Percentiles rank a stretch among this genome's conserved stretches.
phyloP scores from a whole-genome alignment of 495 filamentous ascomycete species.

The Parathielavia appendiculata region DNA sequence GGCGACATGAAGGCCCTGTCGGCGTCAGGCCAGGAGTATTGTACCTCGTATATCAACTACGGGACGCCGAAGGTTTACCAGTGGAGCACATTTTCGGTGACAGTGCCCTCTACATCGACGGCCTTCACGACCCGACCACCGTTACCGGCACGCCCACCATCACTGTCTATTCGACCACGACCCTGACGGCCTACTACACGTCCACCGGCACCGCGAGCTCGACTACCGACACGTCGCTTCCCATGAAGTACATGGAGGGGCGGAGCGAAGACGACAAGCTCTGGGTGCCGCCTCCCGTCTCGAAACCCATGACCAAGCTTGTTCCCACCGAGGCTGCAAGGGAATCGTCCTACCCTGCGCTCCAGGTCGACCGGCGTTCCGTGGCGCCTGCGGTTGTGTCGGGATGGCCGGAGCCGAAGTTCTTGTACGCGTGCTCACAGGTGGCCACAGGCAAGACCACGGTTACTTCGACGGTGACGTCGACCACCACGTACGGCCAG shows the following conservation, averaged over 20 bases:
- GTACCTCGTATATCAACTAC: conserved; percentile 1
- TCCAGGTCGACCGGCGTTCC: not conserved
- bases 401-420: not conserved
- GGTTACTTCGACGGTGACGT: not conserved
- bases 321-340: not conserved
- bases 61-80: not conserved
- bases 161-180: not conserved
- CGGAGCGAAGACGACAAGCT: not conserved
- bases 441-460: not conserved
- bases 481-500: not conserved
- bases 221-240: not conserved
- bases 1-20: not conserved
- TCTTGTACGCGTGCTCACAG: not conserved
- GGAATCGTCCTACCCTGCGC: not conserved
- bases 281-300: not conserved
- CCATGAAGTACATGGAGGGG: not conserved
- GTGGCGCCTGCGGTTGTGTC: not conserved
- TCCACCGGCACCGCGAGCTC: not conserved
- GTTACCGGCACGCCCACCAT: not conserved
- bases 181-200: not conserved
- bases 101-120: not conserved
- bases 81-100: not conserved
- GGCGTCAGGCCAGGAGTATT: not conserved
- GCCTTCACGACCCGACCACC: not conserved
- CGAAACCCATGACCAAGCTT: not conserved